A percentile compares a stretch with the other conserved stretches of the same genome.
Evolutionary conservation across 1,284 basidiomycete species (phyloP).

Genomic region (Tremellales sp.): DNA sequence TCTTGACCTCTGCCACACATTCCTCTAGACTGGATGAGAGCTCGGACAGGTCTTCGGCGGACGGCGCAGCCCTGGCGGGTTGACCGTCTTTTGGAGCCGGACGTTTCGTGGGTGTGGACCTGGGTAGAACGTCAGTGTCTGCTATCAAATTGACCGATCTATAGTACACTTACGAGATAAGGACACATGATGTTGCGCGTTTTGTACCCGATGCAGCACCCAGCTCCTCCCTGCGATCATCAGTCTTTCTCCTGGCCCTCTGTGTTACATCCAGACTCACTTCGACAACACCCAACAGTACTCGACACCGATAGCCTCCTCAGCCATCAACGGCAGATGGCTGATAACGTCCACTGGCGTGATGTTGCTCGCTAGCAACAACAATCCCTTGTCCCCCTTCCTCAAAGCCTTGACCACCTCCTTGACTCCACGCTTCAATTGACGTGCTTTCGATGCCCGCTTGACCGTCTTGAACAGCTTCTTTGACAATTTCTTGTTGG

Average conservation of each 20-base stretch:
- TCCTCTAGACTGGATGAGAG: conserved; percentile 63
- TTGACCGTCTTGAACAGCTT: conserved; percentile 90
- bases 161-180: conserved; percentile 57
- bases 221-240: conserved; percentile 76
- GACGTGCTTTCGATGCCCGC: conserved; percentile 84
- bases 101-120: conserved; percentile 39
- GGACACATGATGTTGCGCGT: conserved; percentile 95
- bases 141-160: not conserved
- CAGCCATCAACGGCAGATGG: conserved; percentile 89
- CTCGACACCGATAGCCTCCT: conserved; percentile 82
- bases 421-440: conserved; percentile 92
- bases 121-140: conserved; percentile 51
- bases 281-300: conserved; percentile 62
- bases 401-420: conserved; percentile 93
- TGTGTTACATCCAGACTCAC: conserved; percentile 25
- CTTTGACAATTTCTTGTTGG: conserved; percentile 84
- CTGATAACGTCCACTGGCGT: conserved; percentile 98
- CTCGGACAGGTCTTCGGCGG: conserved; percentile 60
- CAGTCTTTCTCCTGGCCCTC: not conserved
- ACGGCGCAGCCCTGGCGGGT: conserved; percentile 55
- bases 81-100: conserved; percentile 53
- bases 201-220: conserved; percentile 95
- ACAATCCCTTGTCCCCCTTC: conserved; percentile 90
- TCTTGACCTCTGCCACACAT: conserved; percentile 76
- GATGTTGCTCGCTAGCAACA: conserved; percentile 94